These are phyloP conservation scores for Nicotiana tabacum DNA, from an alignment of 257 asterid genomes.

Conservation along the genomic window DNA sequence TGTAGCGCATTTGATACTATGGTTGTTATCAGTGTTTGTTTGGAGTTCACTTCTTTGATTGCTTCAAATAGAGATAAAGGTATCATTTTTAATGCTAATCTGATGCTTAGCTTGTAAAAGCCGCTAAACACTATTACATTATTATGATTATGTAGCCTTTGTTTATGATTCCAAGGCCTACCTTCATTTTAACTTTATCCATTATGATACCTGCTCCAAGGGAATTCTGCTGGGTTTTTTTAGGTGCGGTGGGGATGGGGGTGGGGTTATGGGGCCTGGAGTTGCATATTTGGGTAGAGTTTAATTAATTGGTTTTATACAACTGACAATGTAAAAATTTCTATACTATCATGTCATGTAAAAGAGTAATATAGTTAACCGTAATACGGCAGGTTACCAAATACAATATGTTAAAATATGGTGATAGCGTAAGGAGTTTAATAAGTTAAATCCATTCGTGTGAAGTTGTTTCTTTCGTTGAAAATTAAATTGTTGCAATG, in stretches of 20 bases:
- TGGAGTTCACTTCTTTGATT: constrained; percentile 37
- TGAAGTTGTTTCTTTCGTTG: background rate
- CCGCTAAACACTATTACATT: background rate
- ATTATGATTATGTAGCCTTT: background rate
- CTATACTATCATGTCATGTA: too few relatives aligned
- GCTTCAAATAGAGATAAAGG: constrained; percentile 49
- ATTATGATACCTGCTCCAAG: background rate
- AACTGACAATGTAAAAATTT: too few relatives aligned
- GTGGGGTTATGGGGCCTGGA: background rate
- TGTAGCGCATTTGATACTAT: constrained; percentile 16
- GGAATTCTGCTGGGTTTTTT: background rate
- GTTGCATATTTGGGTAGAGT: background rate
- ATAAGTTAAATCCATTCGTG: background rate
- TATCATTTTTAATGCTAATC: constrained; percentile 32
- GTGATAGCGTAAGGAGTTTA: background rate
- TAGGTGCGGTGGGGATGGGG: background rate
- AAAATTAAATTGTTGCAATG: background rate
- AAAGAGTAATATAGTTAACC: too few relatives aligned
- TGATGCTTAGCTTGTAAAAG: constrained; percentile 19
- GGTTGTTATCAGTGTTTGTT: constrained; percentile 29
- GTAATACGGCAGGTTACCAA: too few relatives aligned
- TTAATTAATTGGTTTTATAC: too few relatives aligned
- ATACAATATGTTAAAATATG: too few relatives aligned
- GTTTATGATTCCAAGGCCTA: constrained; percentile 5
- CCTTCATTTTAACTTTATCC: constrained; percentile 12